Conservation (phyloP, 1,284 basidiomycete genomes). For the Gomphus bonarii region DNA sequence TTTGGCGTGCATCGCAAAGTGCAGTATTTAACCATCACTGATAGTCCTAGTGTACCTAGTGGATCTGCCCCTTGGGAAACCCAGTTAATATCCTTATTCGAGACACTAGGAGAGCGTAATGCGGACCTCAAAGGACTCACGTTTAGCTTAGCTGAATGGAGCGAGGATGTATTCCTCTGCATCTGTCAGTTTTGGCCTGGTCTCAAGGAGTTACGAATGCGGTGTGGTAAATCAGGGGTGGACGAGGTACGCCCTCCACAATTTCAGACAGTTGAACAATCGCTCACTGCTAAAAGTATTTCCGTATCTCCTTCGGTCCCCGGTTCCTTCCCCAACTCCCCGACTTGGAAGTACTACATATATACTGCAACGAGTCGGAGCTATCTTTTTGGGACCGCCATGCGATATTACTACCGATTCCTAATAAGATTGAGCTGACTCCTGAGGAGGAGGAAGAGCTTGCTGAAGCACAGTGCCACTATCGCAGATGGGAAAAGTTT, state of each 20-base stretch:
- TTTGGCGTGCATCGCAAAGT: not conserved
- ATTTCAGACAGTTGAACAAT: not conserved
- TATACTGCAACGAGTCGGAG: no score
- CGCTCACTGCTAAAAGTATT: not conserved
- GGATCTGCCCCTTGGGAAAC: constrained; percentile 1
- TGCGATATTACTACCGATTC: no score
- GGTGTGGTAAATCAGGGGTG: constrained; percentile 1
- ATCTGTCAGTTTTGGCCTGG: constrained; percentile 1
- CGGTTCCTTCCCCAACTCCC: constrained; percentile 4
- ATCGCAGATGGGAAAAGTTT: constrained; percentile 9
- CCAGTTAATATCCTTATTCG: not conserved
- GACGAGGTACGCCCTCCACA: constrained; percentile 1
- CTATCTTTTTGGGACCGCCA: no score
- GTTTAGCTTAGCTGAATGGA: constrained; percentile 3
- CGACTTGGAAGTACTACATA: constrained; percentile 6
- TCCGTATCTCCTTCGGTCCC: constrained; percentile 8
- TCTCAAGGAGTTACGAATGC: constrained; percentile 7
- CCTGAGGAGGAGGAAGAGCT: not conserved
- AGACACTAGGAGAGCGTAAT: not conserved
- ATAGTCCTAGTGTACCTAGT: not conserved
- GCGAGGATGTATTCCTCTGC: constrained; percentile 7
- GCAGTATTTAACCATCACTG: constrained; percentile 4
- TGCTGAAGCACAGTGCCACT: constrained; percentile 3
- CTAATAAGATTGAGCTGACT: not conserved
- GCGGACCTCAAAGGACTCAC: not conserved